These are phyloP conservation scores for Trapa bicornis DNA, from an alignment of 345 rosid genomes.

Conservation along the genomic window DNA sequence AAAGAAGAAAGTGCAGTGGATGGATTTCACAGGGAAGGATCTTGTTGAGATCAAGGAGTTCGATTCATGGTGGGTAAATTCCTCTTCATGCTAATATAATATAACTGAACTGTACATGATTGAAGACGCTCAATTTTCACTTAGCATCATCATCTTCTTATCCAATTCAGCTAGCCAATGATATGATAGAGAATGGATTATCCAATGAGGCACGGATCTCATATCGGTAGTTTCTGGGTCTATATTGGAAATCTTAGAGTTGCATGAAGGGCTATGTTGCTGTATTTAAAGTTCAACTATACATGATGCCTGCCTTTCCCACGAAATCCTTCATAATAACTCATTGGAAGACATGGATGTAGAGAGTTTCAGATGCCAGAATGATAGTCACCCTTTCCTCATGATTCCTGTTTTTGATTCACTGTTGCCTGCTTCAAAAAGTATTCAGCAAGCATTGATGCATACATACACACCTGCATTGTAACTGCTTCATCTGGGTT, in stretches of 20 bases:
- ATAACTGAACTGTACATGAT: no score
- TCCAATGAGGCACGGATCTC: no score
- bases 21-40: slow-evolving; percentile 59
- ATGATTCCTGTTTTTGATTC: no score
- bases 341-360: not conserved
- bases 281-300: not conserved
- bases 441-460: not conserved
- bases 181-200: not conserved
- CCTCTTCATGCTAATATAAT: not conserved
- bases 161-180: not conserved
- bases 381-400: not conserved
- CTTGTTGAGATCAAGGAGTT: slow-evolving; percentile 63
- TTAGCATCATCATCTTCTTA: not conserved
- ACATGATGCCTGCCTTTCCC: not conserved
- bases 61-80: slow-evolving; percentile 39
- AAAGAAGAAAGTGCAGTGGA: slow-evolving; percentile 68
- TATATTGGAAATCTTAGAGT: not conserved
- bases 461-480: not conserved
- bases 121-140: not conserved
- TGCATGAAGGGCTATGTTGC: no score
- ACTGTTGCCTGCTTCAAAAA: not conserved
- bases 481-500: not conserved
- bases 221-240: not conserved
- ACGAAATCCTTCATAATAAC: not conserved
- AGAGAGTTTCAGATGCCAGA: no score